Percentiles rank a stretch among this genome's conserved stretches.
Conservation (phyloP, 257 asterid species). For the Nicotiana tomentosiformis region DNA sequence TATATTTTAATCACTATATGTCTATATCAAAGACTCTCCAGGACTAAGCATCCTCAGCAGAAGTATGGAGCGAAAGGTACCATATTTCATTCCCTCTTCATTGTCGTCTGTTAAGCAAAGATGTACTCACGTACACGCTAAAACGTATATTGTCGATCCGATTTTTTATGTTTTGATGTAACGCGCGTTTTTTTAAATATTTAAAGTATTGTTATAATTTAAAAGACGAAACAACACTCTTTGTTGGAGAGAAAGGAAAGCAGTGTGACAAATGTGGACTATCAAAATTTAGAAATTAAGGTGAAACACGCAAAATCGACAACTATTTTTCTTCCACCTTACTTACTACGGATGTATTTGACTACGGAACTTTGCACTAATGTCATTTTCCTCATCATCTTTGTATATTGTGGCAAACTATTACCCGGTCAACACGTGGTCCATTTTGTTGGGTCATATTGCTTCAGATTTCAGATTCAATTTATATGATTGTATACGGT, state of each 20-base stretch:
- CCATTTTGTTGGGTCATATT: too few relatives aligned
- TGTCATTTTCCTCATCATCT: neutral
- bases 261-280: neutral
- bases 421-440: neutral
- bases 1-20: too few relatives aligned
- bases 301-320: neutral
- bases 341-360: neutral
- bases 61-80: neutral
- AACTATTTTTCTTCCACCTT: neutral
- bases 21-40: too few relatives aligned
- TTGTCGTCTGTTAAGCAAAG: neutral
- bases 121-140: neutral
- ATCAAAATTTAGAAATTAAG: neutral
- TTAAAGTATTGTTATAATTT: neutral
- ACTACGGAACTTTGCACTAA: neutral
- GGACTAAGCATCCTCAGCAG: too few relatives aligned
- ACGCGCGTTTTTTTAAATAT: neutral
- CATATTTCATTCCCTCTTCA: neutral
- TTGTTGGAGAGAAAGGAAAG: neutral
- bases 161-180: neutral
- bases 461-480: too few relatives aligned
- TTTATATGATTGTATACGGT: too few relatives aligned
- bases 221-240: neutral
- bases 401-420: neutral
- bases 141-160: neutral